Base-by-base conservation (phyloP, 805 yeast genomes). In the Komagataella phaffii region DNA sequence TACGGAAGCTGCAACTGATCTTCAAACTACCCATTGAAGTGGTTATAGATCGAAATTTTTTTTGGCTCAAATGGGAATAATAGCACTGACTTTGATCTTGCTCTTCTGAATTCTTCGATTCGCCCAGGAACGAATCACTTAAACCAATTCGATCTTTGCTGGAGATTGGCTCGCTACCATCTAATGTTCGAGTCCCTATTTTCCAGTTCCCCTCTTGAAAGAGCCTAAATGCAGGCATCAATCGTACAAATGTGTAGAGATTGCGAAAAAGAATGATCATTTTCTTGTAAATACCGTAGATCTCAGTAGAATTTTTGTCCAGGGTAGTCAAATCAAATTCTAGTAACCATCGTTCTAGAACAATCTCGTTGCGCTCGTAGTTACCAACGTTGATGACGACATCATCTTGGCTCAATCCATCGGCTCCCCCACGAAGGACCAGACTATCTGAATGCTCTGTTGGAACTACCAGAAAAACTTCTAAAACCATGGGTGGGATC, bases 331-430 rank as follows among this genome's bases (percentile, higher is more conserved):
- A 66, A 59, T 85, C 90, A 54, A 90, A 77, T 63, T 90, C 96
- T 40, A 93, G 68, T 21, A 88, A 72, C 99, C 99, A 93, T 53
- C 99, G 75, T 61, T 93, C 99, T 53, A 93, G 68, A 2, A 93
- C 96, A n/a, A 93, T 78, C 64, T 91, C 98, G 14, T 30, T 30
- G 14, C 40, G 40, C 4, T 8, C 40, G 40, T 30, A 10, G 14
- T 30, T 30, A 30, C 14, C 5, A 30, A 30, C 10, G 12, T 30
- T 30, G 14, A 30, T 14, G 14, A 30, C 40, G 10, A 30, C 40
- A 30, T 30, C 40, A 8, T 8, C 40, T 14, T 10, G 12, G 40
- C 40, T 30, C 40, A 30, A 10, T 30, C 40, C 40, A 30, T 30
- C 40, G 14, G 40, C 40, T 8, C 40, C 40, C 2, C 57, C 58